Percentiles rank a stretch among this genome's conserved stretches.
These are phyloP conservation scores for Sugiyamaella americana DNA, from an alignment of 805 yeast genomes.

Conservation along the genomic window DNA sequence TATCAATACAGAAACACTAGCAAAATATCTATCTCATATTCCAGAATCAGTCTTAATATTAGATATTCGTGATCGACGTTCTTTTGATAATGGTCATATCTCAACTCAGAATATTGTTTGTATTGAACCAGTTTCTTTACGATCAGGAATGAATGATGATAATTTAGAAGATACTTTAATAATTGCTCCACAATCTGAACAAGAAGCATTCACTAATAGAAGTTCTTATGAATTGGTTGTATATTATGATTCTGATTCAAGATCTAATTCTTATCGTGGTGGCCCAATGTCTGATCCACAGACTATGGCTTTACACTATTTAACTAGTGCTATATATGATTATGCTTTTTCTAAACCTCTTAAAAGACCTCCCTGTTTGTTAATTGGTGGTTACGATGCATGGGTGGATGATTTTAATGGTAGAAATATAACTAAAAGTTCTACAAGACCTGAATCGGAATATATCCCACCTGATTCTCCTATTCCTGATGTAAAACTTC, in stretches of 20 bases:
- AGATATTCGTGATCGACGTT: constrained; percentile 61
- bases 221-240: constrained; percentile 56
- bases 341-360: constrained; percentile 34
- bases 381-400: constrained; percentile 51
- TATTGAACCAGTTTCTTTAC: constrained; percentile 64
- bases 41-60: constrained; percentile 47
- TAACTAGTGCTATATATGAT: constrained; percentile 35
- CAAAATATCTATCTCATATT: constrained; percentile 19
- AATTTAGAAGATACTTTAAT: constrained; percentile 62
- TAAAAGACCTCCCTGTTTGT: constrained; percentile 39
- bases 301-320: constrained; percentile 23
- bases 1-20: constrained; percentile 24
- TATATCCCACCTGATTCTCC: background rate
- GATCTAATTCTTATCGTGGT: constrained; percentile 19
- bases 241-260: constrained; percentile 47
- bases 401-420: constrained; percentile 34
- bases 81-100: constrained; percentile 61
- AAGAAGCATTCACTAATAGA: constrained; percentile 47
- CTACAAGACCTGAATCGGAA: background rate
- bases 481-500: background rate
- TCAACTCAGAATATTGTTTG: constrained; percentile 54
- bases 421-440: constrained; percentile 2
- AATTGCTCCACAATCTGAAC: constrained; percentile 52
- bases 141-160: constrained; percentile 47
- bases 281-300: constrained; percentile 18